Conservation (phyloP, 352 stramenopile species). For the Phytophthora uliginosa region DNA sequence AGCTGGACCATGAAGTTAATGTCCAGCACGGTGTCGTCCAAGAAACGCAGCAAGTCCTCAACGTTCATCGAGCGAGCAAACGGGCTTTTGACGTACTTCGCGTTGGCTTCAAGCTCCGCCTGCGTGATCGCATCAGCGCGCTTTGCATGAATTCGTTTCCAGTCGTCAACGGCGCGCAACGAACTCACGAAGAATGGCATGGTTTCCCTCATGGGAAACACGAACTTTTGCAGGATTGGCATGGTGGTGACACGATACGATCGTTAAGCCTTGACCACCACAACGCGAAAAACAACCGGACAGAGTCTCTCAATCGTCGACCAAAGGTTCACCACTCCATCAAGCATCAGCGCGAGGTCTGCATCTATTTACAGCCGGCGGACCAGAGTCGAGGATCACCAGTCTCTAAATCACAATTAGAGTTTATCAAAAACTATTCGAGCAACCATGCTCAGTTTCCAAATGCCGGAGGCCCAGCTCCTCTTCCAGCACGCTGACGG, state of each 20-base stretch:
- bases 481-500: slow-evolving; percentile 42
- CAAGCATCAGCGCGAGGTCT: background rate
- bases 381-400: slow-evolving; percentile 22
- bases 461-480: slow-evolving; percentile 17
- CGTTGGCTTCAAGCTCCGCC: slow-evolving; percentile 71
- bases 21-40: slow-evolving; percentile 80
- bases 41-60: slow-evolving; percentile 74
- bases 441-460: slow-evolving; percentile 19
- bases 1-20: slow-evolving; percentile 89
- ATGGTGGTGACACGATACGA: slow-evolving; percentile 9
- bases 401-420: slow-evolving; percentile 31
- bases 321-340: slow-evolving; percentile 12
- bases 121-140: slow-evolving; percentile 63
- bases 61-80: slow-evolving; percentile 70
- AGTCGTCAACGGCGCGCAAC: slow-evolving; percentile 74
- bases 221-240: slow-evolving; percentile 55
- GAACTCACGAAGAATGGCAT: slow-evolving; percentile 88
- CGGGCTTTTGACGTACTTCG: slow-evolving; percentile 83
- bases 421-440: slow-evolving; percentile 22
- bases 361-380: slow-evolving; percentile 40
- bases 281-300: slow-evolving; percentile 7
- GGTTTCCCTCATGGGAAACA: slow-evolving; percentile 74
- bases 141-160: slow-evolving; percentile 74
- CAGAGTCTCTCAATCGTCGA: slow-evolving; percentile 2
- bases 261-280: background rate